Percentiles rank a stretch among this genome's conserved stretches.
Evolutionary conservation across 805 yeast genomes (phyloP).

Genomic region (Starmerella sirachaensis): DNA sequence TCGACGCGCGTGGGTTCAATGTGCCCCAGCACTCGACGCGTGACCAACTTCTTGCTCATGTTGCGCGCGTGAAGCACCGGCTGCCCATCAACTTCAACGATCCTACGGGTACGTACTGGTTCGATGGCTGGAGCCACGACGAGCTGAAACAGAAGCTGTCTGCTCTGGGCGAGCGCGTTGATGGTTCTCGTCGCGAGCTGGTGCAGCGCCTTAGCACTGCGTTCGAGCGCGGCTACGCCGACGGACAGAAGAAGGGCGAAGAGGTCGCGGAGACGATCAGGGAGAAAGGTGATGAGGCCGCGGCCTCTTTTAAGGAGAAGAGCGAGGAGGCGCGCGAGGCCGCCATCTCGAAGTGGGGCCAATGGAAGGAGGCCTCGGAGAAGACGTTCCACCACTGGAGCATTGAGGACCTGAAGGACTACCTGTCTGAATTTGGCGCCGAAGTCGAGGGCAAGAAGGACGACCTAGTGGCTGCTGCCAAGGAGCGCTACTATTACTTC

Average conservation of each 20-base stretch:
- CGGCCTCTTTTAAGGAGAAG: no score
- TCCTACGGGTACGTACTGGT: slow-evolving; percentile 43
- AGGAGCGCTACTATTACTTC: slow-evolving; percentile 16
- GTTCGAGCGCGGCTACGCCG: slow-evolving; percentile 35
- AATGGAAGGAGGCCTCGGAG: slow-evolving; percentile 32
- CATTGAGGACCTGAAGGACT: slow-evolving; percentile 41
- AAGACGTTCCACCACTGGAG: slow-evolving; percentile 39
- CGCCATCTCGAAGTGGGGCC: slow-evolving; percentile 28
- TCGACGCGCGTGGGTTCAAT: slow-evolving; percentile 28
- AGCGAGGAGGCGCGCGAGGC: slow-evolving; percentile 33
- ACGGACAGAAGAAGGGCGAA: slow-evolving; percentile 36
- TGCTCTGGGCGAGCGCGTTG: slow-evolving; percentile 32
- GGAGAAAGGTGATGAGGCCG: slow-evolving; percentile 27
- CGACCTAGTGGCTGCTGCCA: slow-evolving; percentile 21
- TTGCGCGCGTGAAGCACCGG: slow-evolving; percentile 32
- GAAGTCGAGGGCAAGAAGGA: slow-evolving; percentile 16
- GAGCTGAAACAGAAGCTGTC: slow-evolving; percentile 41
- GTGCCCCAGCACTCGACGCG: slow-evolving; percentile 25
- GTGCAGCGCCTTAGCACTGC: slow-evolving; percentile 36
- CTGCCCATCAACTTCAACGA: slow-evolving; percentile 30
- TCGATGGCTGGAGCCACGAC: slow-evolving; percentile 41
- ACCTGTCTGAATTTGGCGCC: slow-evolving; percentile 39
- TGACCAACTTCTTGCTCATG: slow-evolving; percentile 33
- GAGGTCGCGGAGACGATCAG: slow-evolving; percentile 31
- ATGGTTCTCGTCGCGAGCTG: slow-evolving; percentile 38